Evolutionary conservation across 2,329 filamentous ascomycete genomes (phyloP), one percentile per base, ranked within the genome.

Genomic region (Pseudogymnoascus sp.): DNA sequence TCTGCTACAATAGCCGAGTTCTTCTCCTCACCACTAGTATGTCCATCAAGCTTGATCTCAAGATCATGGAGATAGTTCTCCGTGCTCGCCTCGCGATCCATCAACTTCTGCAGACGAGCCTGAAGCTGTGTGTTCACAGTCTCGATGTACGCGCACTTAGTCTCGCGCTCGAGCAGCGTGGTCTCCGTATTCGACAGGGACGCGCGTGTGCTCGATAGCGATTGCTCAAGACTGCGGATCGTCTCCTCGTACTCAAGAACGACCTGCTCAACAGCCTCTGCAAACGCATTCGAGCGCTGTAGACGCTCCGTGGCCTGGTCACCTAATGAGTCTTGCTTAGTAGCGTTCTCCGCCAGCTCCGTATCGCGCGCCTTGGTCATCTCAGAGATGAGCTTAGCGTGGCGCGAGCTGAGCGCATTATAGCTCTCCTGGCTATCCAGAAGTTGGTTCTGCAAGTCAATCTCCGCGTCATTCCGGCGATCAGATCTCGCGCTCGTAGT

Each of bases 241-340:
- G 95, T 99, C 81, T 96, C 97, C 74, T 99, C 95, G 72, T 99
- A 99, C 75, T 99, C 94, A 58, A 97, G 79, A 2, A 99, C 91
- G 21, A 99, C 91, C 71, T 96, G 90, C 71, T 99, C 94, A 17
- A 99, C 93, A 29, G 93, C 93, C 72, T 96, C 89, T 1, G 93
- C 92, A 72, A 99, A 97, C 0, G 91, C 95, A 73, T 95, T 96
- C 15, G 95, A 99, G 41, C 94, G 87, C 73, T 97, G 95, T 66
- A 97, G 78, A 61, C 94, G 84, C 73, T 97, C 92, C 25, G 92
- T 88, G 0, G 92, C 91, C 68, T 81, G 90, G 72, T 93, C 91
- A 61, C 87, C 90, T 13, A 87, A 78, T 10, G 85, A 82, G 60
- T 87, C 83, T 42, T 87, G 85, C 10, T 75, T 69, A 33, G 80